Percentiles rank a stretch among this genome's conserved stretches.
These are phyloP conservation scores for Periconia sp. DNA, from an alignment of 2,329 filamentous ascomycete species.

Conservation along the genomic window DNA sequence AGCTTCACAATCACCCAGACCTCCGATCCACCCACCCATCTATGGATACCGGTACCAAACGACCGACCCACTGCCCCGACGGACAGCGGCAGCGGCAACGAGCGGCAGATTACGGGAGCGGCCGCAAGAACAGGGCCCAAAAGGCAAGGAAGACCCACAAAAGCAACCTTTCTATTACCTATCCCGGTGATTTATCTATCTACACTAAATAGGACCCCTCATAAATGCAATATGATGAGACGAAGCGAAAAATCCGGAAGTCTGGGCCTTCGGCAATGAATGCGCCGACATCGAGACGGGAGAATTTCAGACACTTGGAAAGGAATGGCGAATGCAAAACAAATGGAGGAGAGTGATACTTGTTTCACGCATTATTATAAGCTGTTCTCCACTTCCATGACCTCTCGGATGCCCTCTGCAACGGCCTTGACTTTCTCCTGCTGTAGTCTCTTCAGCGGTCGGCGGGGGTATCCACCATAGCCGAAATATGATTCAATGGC, in stretches of 20 bases:
- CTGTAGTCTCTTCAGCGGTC: conserved; percentile 71
- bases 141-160: too few species aligned
- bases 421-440: conserved; percentile 58
- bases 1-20: too few species aligned
- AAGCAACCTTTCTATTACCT: too few species aligned
- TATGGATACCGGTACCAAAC: too few species aligned
- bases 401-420: conserved; percentile 57
- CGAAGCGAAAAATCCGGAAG: not conserved
- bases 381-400: conserved; percentile 68
- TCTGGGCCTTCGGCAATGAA: not conserved
- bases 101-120: too few species aligned
- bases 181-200: too few species aligned
- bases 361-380: conserved; percentile 29
- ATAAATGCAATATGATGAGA: too few species aligned
- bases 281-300: not conserved
- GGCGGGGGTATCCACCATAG: conserved; percentile 78
- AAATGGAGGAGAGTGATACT: not conserved
- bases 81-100: too few species aligned
- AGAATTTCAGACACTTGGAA: not conserved
- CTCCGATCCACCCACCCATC: too few species aligned
- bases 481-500: conserved; percentile 81
- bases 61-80: too few species aligned
- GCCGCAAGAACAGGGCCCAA: too few species aligned
- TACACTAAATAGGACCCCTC: too few species aligned
- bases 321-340: not conserved